Conservation (phyloP, 2,329 filamentous ascomycete genomes). For the Fusarium solani-melongenae region DNA sequence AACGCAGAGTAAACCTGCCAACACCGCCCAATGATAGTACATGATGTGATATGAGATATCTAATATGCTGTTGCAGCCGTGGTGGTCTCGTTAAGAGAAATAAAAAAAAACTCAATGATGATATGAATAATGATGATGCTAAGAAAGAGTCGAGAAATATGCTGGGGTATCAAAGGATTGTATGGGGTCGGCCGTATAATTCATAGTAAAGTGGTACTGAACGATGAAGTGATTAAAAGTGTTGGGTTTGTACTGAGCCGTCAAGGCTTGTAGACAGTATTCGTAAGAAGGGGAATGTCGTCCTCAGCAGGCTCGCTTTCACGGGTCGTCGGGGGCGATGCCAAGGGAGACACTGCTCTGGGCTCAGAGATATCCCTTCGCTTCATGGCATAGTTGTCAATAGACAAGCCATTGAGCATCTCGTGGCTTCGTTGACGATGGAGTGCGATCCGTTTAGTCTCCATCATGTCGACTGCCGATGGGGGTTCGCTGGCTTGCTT, state of each 20-base stretch:
- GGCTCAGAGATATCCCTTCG: slow-evolving; percentile 40
- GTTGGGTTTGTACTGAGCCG: not conserved
- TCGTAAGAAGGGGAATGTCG: slow-evolving; percentile 58
- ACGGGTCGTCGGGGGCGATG: slow-evolving; percentile 47
- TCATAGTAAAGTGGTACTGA: slow-evolving; percentile 33
- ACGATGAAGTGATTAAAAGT: slow-evolving; percentile 8
- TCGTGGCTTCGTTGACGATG: slow-evolving; percentile 65
- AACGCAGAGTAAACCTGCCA: not conserved
- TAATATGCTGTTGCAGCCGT: slow-evolving; percentile 37
- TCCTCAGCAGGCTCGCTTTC: slow-evolving; percentile 43
- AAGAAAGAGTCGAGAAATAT: slow-evolving; percentile 12
- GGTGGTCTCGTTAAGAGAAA: slow-evolving; percentile 25
- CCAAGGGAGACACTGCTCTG: slow-evolving; percentile 44
- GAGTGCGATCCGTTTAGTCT: slow-evolving; percentile 51
- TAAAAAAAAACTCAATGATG: not conserved
- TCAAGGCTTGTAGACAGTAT: slow-evolving; percentile 61
- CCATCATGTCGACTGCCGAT: slow-evolving; percentile 26
- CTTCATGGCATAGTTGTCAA: slow-evolving; percentile 24
- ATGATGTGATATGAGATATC: slow-evolving; percentile 28
- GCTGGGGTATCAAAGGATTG: slow-evolving; percentile 43
- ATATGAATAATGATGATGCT: not conserved
- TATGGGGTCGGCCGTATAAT: slow-evolving; percentile 42
- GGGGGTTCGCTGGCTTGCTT: slow-evolving; percentile 24
- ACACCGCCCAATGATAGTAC: slow-evolving; percentile 22
- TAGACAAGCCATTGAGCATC: slow-evolving; percentile 53